These are phyloP conservation scores for Sporothrix brasiliensis DNA, from an alignment of 2,329 filamentous ascomycete genomes.

Conservation along the genomic window DNA sequence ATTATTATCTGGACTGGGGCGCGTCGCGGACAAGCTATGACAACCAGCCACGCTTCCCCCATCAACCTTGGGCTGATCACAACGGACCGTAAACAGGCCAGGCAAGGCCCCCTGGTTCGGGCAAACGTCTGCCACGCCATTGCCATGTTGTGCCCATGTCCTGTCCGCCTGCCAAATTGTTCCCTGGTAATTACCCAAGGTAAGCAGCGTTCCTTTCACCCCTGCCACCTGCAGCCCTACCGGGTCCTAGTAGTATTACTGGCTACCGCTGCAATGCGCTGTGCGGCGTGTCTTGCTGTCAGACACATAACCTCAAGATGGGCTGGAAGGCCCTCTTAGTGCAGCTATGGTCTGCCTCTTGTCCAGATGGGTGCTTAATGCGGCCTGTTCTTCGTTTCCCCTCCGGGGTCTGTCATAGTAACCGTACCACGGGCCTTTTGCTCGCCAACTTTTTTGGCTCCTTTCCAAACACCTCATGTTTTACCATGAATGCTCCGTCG, in stretches of 20 bases:
- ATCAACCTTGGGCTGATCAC: conserved; percentile 13
- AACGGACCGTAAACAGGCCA: neutral
- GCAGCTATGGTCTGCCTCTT: neutral
- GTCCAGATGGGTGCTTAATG: neutral
- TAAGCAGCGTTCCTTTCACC: neutral
- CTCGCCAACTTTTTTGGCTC: no score
- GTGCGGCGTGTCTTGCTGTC: neutral
- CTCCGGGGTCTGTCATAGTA: neutral
- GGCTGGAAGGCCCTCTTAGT: neutral
- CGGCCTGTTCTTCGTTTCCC: neutral
- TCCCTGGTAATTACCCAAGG: neutral
- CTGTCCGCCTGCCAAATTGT: neutral
- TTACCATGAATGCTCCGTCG: no score
- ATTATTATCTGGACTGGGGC: conserved; percentile 13
- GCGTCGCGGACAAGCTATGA: neutral
- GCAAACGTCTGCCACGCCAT: neutral
- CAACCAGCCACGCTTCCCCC: neutral
- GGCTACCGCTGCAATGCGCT: neutral
- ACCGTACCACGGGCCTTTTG: neutral
- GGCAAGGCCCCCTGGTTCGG: neutral
- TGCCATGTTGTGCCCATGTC: conserved; percentile 14
- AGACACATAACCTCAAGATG: neutral
- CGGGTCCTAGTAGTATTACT: no score
- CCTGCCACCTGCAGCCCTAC: conserved; percentile 31
- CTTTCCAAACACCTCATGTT: no score